Evolutionary conservation across 176 grass and related monocot genomes (phyloP).

Genomic region (Lolium perenne): DNA sequence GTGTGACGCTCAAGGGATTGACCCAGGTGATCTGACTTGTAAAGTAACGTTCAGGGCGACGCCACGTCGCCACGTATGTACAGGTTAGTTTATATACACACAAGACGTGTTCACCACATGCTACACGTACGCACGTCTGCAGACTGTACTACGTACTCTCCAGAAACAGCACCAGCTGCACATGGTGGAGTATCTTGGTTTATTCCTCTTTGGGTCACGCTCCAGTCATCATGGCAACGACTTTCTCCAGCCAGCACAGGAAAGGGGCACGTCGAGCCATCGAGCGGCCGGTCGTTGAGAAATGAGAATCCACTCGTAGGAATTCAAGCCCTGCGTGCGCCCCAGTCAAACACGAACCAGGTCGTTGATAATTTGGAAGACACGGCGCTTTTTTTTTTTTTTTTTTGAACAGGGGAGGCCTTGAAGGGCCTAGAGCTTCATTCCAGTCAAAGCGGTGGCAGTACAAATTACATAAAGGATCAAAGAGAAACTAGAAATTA

Average conservation of each 20-base stretch:
- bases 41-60: background rate
- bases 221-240: background rate
- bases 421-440: too few relatives aligned
- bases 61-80: background rate
- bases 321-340: background rate
- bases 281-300: background rate
- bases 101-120: constrained; percentile 5
- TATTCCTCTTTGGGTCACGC: background rate
- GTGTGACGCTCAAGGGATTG: background rate
- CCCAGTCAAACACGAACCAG: constrained; percentile 5
- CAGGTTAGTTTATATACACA: background rate
- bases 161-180: background rate
- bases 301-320: too few relatives aligned
- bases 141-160: background rate
- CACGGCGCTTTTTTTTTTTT: too few relatives aligned
- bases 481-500: too few relatives aligned
- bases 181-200: background rate
- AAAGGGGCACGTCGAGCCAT: background rate
- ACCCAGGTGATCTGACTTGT: background rate
- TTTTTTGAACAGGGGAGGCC: accelerated
- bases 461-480: too few relatives aligned
- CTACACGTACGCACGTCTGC: background rate
- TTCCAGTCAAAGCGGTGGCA: too few relatives aligned
- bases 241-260: background rate
- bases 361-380: too few relatives aligned